Conservation (phyloP, 495 filamentous ascomycete species). For the Penicillium steckii region DNA sequence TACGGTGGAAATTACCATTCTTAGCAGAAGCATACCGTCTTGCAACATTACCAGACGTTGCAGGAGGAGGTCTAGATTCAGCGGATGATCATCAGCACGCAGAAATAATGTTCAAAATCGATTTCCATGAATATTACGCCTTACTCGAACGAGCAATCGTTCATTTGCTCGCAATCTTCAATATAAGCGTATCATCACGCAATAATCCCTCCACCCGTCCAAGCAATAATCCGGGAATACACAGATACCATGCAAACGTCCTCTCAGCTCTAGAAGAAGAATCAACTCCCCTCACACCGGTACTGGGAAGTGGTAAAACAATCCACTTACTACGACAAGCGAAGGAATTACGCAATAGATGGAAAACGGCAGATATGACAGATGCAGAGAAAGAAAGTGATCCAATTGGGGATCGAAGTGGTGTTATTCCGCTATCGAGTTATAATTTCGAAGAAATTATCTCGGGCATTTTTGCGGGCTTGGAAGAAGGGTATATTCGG, state of each 20-base stretch:
- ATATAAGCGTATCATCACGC: constrained; percentile 40
- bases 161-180: constrained; percentile 57
- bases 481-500: constrained; percentile 34
- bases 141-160: constrained; percentile 63
- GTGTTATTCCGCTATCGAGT: constrained; percentile 39
- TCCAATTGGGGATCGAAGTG: constrained; percentile 7
- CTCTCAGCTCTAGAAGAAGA: constrained; percentile 51
- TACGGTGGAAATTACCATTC: constrained; percentile 61
- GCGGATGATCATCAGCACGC: constrained; percentile 36
- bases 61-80: constrained; percentile 1
- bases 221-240: constrained; percentile 17
- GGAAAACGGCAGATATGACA: constrained; percentile 58
- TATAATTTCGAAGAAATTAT: constrained; percentile 59
- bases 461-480: constrained; percentile 33
- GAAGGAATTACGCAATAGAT: constrained; percentile 65
- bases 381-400: constrained; percentile 32
- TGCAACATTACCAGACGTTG: constrained; percentile 29
- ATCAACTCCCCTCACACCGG: constrained; percentile 47
- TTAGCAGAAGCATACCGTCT: constrained; percentile 51
- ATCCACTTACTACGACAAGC: constrained; percentile 51
- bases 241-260: constrained; percentile 65
- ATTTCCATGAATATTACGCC: constrained; percentile 70
- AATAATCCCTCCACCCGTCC: not conserved
- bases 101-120: constrained; percentile 67
- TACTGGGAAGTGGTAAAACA: constrained; percentile 49